Percentiles rank a stretch among this genome's conserved stretches.
These are phyloP conservation scores for Plasmodium vinckei DNA, from an alignment of 169 alveolate species.

Conservation along the genomic window DNA sequence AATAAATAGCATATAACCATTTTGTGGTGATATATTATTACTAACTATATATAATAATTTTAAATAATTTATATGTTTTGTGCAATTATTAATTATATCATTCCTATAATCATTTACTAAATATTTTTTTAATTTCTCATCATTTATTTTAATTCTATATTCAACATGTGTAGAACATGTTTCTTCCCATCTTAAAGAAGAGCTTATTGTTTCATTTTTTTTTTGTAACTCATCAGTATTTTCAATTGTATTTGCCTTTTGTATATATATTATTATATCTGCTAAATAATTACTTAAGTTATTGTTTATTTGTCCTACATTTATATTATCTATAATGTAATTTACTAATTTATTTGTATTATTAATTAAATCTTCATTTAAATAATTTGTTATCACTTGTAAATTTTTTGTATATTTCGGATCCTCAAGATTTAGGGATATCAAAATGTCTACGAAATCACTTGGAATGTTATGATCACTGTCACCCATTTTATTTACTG, in stretches of 20 bases:
- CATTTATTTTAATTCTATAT: constrained; percentile 36
- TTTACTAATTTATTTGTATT: constrained; percentile 20
- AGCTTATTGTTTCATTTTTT: neutral
- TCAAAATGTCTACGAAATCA: constrained; percentile 29
- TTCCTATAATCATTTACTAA: constrained; percentile 16
- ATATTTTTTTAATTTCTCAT: constrained; percentile 54
- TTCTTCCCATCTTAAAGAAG: neutral
- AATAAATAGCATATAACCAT: constrained; percentile 58
- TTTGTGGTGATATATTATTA: constrained; percentile 53
- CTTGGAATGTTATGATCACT: neutral
- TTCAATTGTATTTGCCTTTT: constrained; percentile 27
- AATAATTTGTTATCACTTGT: constrained; percentile 23
- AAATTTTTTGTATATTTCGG: constrained; percentile 26
- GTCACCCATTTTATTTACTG: neutral
- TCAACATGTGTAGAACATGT: constrained; percentile 1
- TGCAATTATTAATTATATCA: constrained; percentile 43
- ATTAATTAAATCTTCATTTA: constrained; percentile 32
- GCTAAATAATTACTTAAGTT: constrained; percentile 52
- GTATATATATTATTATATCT: constrained; percentile 58
- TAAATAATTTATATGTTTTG: constrained; percentile 66
- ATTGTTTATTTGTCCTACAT: constrained; percentile 11
- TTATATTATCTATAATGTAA: constrained; percentile 26
- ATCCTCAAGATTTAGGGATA: constrained; percentile 36
- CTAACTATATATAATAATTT: constrained; percentile 54
- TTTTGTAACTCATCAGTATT: constrained; percentile 5